Evolutionary conservation across 345 rosid species (phyloP), one percentile per base, ranked within the genome.

Genomic region (Lepidium didymum): DNA sequence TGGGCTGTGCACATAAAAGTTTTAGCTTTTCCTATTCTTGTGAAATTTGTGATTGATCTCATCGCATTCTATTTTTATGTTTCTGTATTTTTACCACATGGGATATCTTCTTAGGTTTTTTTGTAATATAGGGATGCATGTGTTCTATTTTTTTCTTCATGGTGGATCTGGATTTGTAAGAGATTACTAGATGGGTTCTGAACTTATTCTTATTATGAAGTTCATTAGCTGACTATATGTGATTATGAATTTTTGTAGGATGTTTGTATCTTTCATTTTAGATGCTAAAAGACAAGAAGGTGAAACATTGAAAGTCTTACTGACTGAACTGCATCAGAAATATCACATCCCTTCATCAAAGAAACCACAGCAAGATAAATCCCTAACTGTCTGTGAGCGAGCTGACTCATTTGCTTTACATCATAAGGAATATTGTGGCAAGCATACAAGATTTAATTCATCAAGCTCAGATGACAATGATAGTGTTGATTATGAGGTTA

Each of bases 391-490:
- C 38, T 63, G 82, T 58, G 84, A 90, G 70, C 88, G 89, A 27
- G 75, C 89, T 45, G 83, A 85, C 64, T 85, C 91, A 52, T 90
- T 86, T 81, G 81, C 86, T 27, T 77, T 77, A 7, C 70, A 49
- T 19, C 76, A 81, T 67, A 81, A 82, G 65, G 86, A 80, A 64
- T 86, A 81, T 77, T 19, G 72, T 57, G 95, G 91, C 73, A 85
- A 86, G 83, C 86, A 85, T 76, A 80, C 74, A 38, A 75, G 87
- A 77, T 90, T 90, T 80, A 69, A 67, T 75, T 77, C 79, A 43
- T 89, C 89, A 55, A 79, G 88, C 79, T 86, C 96, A 52, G 95
- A 83, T 68, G 91, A 82, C 25, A 84, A 76, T 64, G 85, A 81
- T 64, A 72, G 73, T 74, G 70, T 40, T 70, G 63, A 64, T 16